phyloP scores from a whole-genome alignment of 495 filamentous ascomycete species.

The Xylaria acuta region DNA sequence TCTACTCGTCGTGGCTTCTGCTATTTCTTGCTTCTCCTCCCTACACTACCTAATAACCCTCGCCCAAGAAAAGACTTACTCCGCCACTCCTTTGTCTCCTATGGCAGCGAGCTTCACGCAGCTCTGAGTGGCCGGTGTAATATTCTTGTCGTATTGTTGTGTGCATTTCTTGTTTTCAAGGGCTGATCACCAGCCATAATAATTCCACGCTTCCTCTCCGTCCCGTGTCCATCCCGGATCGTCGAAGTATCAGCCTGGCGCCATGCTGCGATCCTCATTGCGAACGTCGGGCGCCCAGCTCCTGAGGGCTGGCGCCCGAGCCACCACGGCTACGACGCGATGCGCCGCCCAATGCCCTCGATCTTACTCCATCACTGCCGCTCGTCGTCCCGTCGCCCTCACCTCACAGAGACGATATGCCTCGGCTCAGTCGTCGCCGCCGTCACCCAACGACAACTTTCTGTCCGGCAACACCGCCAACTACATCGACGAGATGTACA shows the following conservation, averaged over 20 bases:
- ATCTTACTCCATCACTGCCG: constrained; percentile 42
- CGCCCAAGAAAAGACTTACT: constrained; percentile 53
- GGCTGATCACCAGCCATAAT: constrained; percentile 31
- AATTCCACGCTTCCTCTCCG: background rate
- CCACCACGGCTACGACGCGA: constrained; percentile 43
- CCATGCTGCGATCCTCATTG: constrained; percentile 61
- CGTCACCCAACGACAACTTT: constrained; percentile 87
- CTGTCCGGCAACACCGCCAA: constrained; percentile 93
- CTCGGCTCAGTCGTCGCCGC: constrained; percentile 48
- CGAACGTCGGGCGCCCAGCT: constrained; percentile 58
- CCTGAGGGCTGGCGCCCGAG: constrained; percentile 55
- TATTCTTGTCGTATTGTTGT: constrained; percentile 27
- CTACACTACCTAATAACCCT: constrained; percentile 17
- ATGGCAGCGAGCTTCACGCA: constrained; percentile 28
- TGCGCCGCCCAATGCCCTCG: constrained; percentile 55
- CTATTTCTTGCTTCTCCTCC: constrained; percentile 11
- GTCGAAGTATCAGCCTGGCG: constrained; percentile 42
- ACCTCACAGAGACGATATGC: constrained; percentile 56
- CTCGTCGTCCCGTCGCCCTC: constrained; percentile 58
- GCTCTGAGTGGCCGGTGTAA: constrained; percentile 27
- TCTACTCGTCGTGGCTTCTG: constrained; percentile 12
- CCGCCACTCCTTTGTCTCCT: constrained; percentile 54
- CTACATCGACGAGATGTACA: constrained; percentile 99
- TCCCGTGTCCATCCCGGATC: constrained; percentile 4
- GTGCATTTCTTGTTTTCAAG: constrained; percentile 26